These are phyloP conservation scores for Terfezia claveryi DNA, from an alignment of 495 filamentous ascomycete genomes.

Conservation along the genomic window DNA sequence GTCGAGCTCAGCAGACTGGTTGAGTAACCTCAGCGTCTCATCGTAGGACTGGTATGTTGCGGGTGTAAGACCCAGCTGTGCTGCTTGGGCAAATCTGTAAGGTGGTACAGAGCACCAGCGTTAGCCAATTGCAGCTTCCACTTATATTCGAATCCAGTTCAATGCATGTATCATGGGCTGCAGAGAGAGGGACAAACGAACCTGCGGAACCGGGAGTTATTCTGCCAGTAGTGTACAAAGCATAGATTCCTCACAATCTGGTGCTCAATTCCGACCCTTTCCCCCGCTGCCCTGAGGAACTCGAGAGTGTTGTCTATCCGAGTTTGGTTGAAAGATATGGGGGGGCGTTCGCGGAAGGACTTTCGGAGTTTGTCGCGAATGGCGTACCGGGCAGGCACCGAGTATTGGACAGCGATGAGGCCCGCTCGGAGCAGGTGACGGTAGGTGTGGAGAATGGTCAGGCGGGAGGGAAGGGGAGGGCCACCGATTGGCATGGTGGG, in stretches of 20 bases:
- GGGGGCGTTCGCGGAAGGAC: conserved; percentile 41
- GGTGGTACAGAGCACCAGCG: too few species aligned
- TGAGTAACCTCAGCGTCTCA: background rate
- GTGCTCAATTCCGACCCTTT: conserved; percentile 52
- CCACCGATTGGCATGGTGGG: conserved; percentile 7
- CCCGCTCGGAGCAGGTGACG: conserved; percentile 50
- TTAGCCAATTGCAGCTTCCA: too few species aligned
- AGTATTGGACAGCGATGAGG: conserved; percentile 60
- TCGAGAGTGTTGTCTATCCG: conserved; percentile 50
- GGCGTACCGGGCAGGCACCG: conserved; percentile 49
- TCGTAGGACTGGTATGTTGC: background rate
- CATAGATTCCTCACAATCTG: conserved; percentile 55
- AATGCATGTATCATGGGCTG: background rate
- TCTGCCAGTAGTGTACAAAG: conserved; percentile 36
- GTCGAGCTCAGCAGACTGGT: background rate
- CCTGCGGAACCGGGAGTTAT: conserved; percentile 20
- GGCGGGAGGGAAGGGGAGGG: conserved; percentile 1
- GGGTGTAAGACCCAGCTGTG: too few species aligned
- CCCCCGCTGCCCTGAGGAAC: conserved; percentile 52
- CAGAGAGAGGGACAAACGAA: conserved; percentile 2
- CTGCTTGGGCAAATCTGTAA: too few species aligned
- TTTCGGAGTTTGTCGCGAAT: conserved; percentile 40
- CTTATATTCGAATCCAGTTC: too few species aligned
- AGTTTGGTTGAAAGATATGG: conserved; percentile 32
- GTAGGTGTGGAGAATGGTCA: conserved; percentile 48